These are phyloP conservation scores for Blastobotrys apis DNA, from an alignment of 1,139 yeast genomes.

Conservation along the genomic window DNA sequence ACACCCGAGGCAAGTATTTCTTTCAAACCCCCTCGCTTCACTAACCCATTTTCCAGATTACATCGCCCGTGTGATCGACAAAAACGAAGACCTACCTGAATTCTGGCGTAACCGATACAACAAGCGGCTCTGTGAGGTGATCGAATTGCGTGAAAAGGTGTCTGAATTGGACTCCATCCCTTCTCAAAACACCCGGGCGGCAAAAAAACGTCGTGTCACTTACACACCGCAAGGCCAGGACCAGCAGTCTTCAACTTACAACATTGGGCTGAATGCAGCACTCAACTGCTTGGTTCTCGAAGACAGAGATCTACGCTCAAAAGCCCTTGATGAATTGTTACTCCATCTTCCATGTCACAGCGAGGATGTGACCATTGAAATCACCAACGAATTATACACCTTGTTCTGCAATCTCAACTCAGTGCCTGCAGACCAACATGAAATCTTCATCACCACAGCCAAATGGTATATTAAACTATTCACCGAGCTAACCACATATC, in stretches of 20 bases:
- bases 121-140: slow-evolving; percentile 9
- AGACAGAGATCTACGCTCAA: no score
- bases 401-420: neutral
- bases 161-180: slow-evolving; percentile 4
- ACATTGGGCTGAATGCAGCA: no score
- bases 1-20: slow-evolving; percentile 11
- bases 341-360: no score
- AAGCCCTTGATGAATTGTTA: no score
- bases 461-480: neutral
- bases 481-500: neutral
- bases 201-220: no score
- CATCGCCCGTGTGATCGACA: neutral
- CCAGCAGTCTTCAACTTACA: no score
- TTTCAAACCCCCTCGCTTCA: neutral
- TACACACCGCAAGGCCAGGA: no score
- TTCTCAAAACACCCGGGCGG: neutral
- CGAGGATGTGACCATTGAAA: no score
- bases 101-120: slow-evolving; percentile 20
- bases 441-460: neutral
- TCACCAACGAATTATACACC: no score
- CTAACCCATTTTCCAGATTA: slow-evolving; percentile 5
- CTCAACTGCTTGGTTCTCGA: no score
- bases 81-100: slow-evolving; percentile 13
- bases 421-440: neutral
- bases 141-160: slow-evolving; percentile 4